Evolutionary conservation across 495 filamentous ascomycete genomes (phyloP), one percentile per base, ranked within the genome.

Genomic region (Parathielavia hyrcaniae): DNA sequence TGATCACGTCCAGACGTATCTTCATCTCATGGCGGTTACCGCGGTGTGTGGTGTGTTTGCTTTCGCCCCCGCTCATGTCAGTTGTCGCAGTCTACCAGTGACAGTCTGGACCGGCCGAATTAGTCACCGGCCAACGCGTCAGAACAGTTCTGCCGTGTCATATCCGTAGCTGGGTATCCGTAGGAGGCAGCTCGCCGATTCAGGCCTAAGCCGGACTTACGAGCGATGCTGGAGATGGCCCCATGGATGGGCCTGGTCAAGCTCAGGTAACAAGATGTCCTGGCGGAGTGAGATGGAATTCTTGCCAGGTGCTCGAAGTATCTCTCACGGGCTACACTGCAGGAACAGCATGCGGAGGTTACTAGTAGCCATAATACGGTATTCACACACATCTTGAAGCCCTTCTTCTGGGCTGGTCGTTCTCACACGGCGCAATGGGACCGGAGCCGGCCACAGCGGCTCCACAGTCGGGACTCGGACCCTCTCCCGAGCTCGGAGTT

Each of bases 161-260:
- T 30, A 30, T 30, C 6, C 26, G 26, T 2, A 30, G n/a, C n/a
- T n/a, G n/a, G n/a, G n/a, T n/a, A n/a, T n/a, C n/a, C n/a, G n/a
- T n/a, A 30, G 26, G 26, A 30, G 26, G 26, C 26, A 30, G 5
- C 40, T 43, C 4, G 7, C 9, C 22, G 14, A 5, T 13, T 54
- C 51, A 39, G 51, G 51, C 39, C 22, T 54, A 54, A 22, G 16
- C 39, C 51, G 51, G 51, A 44, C 36, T 13, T 54, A 54, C 51
- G 51, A 54, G 40, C 10, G 13, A 34, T 11, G 10, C 4, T 20
- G 5, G 17, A 20, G 43, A 20, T 20, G n/a, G 17, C 4, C 40
- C 26, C n/a, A n/a, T n/a, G n/a, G n/a, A 30, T 30, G 26, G 26
- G 26, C 26, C 26, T 30, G 26, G 2, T 30, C 26, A n/a, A n/a